Percentiles rank a stretch among this genome's conserved stretches.
Evolutionary conservation across 2,329 filamentous ascomycete species (phyloP).

Genomic region (Ophiocordyceps camponoti-saundersi): DNA sequence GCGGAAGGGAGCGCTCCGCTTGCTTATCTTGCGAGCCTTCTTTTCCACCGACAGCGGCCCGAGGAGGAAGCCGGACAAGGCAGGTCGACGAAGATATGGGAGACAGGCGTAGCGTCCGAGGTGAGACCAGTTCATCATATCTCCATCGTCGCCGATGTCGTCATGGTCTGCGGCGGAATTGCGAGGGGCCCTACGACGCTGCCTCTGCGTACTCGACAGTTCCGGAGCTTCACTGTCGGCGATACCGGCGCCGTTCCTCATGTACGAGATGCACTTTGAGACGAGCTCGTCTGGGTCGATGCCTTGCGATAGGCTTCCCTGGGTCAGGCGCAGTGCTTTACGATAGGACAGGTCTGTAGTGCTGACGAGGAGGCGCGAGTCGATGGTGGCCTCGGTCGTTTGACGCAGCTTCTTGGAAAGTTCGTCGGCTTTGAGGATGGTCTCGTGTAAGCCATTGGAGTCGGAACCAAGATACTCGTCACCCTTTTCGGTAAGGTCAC

Average conservation of each 20-base stretch:
- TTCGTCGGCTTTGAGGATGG: constrained; percentile 48
- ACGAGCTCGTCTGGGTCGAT: constrained; percentile 86
- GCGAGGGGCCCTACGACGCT: constrained; percentile 17
- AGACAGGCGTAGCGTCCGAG: constrained; percentile 65
- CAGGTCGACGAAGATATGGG: constrained; percentile 54
- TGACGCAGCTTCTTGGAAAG: constrained; percentile 59
- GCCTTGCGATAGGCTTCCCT: constrained; percentile 56
- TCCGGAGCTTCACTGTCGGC: constrained; percentile 31
- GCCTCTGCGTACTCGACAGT: constrained; percentile 30
- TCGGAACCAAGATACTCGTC: constrained; percentile 53
- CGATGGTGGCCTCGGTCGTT: constrained; percentile 78
- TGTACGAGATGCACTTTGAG: constrained; percentile 75
- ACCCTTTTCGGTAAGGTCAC: constrained; percentile 45
- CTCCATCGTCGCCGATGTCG: constrained; percentile 53
- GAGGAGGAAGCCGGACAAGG: constrained; percentile 68
- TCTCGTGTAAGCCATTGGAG: constrained; percentile 46
- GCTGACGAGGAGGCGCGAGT: constrained; percentile 70
- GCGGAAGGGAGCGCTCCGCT: constrained; percentile 54
- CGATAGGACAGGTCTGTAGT: constrained; percentile 68
- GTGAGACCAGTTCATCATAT: constrained; percentile 72
- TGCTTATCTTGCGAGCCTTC: constrained; percentile 51
- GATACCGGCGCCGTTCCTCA: constrained; percentile 50
- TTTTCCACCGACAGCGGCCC: constrained; percentile 84
- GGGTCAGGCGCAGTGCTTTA: constrained; percentile 55
- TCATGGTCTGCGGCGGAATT: constrained; percentile 22